Base-by-base conservation (phyloP, 2,329 filamentous ascomycete species). In the Cyphellophora europaea region DNA sequence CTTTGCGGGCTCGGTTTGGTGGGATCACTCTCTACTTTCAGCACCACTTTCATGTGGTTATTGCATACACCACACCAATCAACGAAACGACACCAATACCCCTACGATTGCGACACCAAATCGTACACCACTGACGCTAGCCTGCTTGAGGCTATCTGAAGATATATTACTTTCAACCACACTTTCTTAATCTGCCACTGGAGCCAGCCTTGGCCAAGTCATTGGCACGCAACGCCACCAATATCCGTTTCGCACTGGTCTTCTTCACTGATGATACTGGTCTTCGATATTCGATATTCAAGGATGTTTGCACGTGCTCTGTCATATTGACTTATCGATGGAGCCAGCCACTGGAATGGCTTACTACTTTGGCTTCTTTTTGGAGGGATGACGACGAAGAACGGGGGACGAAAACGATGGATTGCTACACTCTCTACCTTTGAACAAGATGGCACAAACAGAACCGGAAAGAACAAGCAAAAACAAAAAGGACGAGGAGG, bases 271-370 rank as follows among this genome's bases (percentile, higher is more conserved):
- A 44, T 33, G 48, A 38, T 32, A 50, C 48, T 49, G 44, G 43
- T 32, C 14, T 16, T 18, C 16, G 15, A 21, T n/a, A n/a, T n/a
- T n/a, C n/a, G n/a, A n/a, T n/a, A n/a, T n/a, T n/a, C n/a, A n/a
- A n/a, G n/a, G n/a, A n/a, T n/a, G n/a, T n/a, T n/a, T 16, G 16
- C 28, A 30, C 15, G 13, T 32, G 16, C 45, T 50, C 48, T 39
- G 48, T 50, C 48, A 48, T 49, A 49, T 50, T 50, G 16, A 46
- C 13, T 50, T 49, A 49, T 48, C 35, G 48, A 37, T 49, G 44
- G 46, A 46, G 48, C 40, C 27, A 25, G 38, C 36, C 18, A 38
- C 36, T 40, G 12, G 27, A 25, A 25, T 8, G n/a, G 21, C 8
- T 8, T 8, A 25, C 8, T 8, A 25, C 8, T n/a, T 25, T 25